Evolutionary conservation across 139 green algal genomes (phyloP).

Genomic region (Tetratostichococcus sp.): DNA sequence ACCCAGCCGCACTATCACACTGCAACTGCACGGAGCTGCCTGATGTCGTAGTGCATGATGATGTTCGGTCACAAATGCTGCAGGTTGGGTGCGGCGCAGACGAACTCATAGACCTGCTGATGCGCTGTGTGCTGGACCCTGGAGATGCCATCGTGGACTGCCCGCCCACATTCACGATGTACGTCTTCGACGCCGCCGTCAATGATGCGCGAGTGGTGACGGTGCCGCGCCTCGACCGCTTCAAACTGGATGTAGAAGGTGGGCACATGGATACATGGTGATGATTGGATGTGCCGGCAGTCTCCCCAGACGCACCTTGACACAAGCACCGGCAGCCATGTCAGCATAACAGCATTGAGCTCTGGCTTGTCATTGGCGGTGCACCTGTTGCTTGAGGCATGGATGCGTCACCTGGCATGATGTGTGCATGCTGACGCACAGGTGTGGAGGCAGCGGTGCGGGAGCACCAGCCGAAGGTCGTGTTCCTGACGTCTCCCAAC

Average conservation of each 20-base stretch:
- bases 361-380: too few species aligned
- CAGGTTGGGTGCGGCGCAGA: conserved; percentile 94
- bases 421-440: conserved; percentile 3
- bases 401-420: too few species aligned
- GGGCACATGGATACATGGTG: too few species aligned
- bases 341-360: too few species aligned
- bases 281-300: too few species aligned
- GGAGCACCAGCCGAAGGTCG: conserved; percentile 85
- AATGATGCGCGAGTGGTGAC: conserved; percentile 82
- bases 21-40: too few species aligned
- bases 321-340: too few species aligned
- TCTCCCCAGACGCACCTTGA: too few species aligned
- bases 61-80: too few species aligned
- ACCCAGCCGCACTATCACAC: too few species aligned
- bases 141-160: conserved; percentile 91
- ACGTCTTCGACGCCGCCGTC: conserved; percentile 94
- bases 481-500: conserved; percentile 99
- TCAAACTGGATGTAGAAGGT: conserved; percentile 85
- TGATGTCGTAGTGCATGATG: too few species aligned
- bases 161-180: conserved; percentile 98
- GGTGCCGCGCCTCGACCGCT: conserved; percentile 77
- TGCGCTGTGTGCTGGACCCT: conserved; percentile 89
- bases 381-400: too few species aligned
- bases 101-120: conserved; percentile 93
- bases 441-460: conserved; percentile 64